These are phyloP conservation scores for Neoboletus magnificus DNA, from an alignment of 768 basidiomycete genomes.

Conservation along the genomic window DNA sequence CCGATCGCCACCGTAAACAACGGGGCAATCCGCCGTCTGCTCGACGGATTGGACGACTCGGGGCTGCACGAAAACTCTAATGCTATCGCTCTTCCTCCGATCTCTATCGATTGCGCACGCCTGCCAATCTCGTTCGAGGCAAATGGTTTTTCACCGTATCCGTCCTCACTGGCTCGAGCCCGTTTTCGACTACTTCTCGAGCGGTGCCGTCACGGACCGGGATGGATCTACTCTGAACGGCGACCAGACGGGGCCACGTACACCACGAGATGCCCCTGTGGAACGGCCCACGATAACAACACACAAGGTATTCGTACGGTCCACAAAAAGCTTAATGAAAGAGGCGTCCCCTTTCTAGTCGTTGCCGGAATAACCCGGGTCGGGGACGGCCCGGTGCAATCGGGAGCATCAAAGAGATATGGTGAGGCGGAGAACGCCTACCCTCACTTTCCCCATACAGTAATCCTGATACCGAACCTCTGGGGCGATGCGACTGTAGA, in stretches of 20 bases:
- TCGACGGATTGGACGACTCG: neutral
- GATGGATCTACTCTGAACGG: neutral
- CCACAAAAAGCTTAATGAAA: neutral
- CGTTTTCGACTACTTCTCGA: neutral
- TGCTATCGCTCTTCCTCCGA: neutral
- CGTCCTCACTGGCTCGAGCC: neutral
- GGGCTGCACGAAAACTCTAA: neutral
- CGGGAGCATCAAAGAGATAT: neutral
- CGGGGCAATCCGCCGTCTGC: neutral
- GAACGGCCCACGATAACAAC: neutral
- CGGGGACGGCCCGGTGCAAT: neutral
- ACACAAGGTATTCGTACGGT: neutral
- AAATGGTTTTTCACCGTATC: neutral
- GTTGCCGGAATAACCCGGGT: neutral
- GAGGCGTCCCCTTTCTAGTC: too few relatives aligned
- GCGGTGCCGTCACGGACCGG: neutral
- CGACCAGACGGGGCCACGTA: neutral
- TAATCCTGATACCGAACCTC: neutral
- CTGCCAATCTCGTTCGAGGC: neutral
- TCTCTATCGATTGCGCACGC: neutral
- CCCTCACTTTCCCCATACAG: conserved; percentile 1
- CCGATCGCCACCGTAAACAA: neutral
- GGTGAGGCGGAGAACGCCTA: neutral
- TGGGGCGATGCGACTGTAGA: too few relatives aligned
- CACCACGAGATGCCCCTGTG: neutral